A percentile compares a stretch with the other conserved stretches of the same genome.
Evolutionary conservation across 106 monocot species (phyloP).

Genomic region (Acorus gramineus): DNA sequence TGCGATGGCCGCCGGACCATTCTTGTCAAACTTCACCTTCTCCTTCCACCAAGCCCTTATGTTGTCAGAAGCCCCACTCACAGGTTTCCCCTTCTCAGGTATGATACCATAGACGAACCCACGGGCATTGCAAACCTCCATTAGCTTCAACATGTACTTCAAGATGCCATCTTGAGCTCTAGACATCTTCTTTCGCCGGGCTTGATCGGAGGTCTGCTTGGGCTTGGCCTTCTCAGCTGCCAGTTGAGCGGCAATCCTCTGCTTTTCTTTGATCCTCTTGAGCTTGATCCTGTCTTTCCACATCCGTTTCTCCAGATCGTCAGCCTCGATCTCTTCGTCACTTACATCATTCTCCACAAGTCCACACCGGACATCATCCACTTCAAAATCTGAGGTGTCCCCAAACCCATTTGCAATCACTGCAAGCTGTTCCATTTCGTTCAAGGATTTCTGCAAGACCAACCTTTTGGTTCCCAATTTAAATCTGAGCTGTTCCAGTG

Average conservation of each 20-base stretch:
- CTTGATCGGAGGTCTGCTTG: conserved; percentile 74
- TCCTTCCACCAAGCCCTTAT: conserved; percentile 99
- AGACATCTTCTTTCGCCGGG: conserved; percentile 88
- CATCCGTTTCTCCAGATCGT: conserved; percentile 65
- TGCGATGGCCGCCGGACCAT: conserved; percentile 75
- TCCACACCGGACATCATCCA: conserved; percentile 49
- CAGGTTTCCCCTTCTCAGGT: conserved; percentile 94
- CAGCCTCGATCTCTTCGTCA: conserved; percentile 88
- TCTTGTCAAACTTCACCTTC: conserved; percentile 96
- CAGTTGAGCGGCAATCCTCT: conserved; percentile 38
- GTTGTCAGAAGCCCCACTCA: conserved; percentile 93
- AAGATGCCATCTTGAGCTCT: conserved; percentile 96
- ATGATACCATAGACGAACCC: conserved; percentile 97
- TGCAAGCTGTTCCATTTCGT: conserved; percentile 40
- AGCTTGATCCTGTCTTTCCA: conserved; percentile 89
- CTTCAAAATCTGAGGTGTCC: conserved; percentile 63
- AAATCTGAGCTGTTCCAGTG: too few species aligned
- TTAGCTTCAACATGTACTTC: conserved; percentile 95
- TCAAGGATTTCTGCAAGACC: too few species aligned
- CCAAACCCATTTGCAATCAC: conserved; percentile 28
- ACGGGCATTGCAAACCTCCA: conserved; percentile 95
- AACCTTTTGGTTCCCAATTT: too few species aligned
- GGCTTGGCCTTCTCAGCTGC: conserved; percentile 39
- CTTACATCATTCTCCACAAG: conserved; percentile 92
- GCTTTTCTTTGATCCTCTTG: conserved; percentile 65